phyloP scores from a whole-genome alignment of 805 yeast species.

The Teunomyces aglyptinius region DNA sequence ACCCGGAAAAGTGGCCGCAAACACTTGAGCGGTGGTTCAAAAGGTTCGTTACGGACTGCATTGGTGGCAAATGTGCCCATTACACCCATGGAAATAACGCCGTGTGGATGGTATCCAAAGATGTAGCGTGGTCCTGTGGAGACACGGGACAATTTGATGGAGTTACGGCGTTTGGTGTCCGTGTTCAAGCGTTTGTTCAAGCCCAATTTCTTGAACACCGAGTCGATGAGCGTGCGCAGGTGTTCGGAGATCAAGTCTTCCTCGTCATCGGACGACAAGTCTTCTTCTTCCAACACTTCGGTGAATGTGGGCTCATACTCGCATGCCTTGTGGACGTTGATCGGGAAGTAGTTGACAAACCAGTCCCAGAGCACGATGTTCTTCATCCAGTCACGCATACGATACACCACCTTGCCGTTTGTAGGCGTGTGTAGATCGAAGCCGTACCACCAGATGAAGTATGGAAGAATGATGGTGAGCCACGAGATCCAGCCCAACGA shows the following conservation, averaged over 20 bases:
- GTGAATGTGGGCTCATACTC: conserved; percentile 75
- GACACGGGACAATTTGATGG: conserved; percentile 16
- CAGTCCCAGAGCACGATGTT: conserved; percentile 61
- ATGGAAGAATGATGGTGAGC: conserved; percentile 62
- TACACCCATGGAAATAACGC: conserved; percentile 89
- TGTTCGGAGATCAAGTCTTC: conserved; percentile 41
- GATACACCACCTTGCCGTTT: conserved; percentile 63
- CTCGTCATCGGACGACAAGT: conserved; percentile 34
- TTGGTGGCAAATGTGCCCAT: conserved; percentile 77
- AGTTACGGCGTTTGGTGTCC: conserved; percentile 13
- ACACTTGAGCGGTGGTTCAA: conserved; percentile 31
- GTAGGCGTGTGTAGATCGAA: conserved; percentile 68
- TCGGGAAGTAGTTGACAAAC: conserved; percentile 80
- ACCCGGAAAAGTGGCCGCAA: conserved; percentile 48
- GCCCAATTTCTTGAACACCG: conserved; percentile 34
- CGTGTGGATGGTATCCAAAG: conserved; percentile 96
- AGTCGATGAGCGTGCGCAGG: conserved; percentile 35
- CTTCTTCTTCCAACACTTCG: conserved; percentile 26
- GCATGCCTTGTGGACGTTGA: conserved; percentile 61
- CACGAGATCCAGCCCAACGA: conserved; percentile 59
- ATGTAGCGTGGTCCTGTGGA: conserved; percentile 72
- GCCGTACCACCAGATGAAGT: conserved; percentile 52
- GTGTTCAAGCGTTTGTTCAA: conserved; percentile 36
- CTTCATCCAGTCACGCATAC: conserved; percentile 59
- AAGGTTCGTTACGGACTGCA: conserved; percentile 43